These are phyloP conservation scores for Draba incana DNA, from an alignment of 345 rosid species.

Conservation along the genomic window DNA sequence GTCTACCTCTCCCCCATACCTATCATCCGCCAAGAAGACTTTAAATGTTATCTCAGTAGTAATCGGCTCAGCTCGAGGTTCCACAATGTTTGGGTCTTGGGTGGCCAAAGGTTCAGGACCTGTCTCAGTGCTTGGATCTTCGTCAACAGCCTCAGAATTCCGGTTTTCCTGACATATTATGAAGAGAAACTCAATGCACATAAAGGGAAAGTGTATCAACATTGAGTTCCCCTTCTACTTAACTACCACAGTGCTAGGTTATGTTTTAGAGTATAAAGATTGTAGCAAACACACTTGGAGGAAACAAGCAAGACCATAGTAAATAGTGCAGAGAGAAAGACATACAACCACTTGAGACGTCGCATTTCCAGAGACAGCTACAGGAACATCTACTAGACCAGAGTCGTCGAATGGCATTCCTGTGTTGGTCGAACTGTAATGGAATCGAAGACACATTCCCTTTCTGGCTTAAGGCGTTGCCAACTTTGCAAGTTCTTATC, in stretches of 20 bases:
- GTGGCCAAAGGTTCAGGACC: neutral
- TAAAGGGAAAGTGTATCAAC: neutral
- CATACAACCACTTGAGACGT: conserved; percentile 28
- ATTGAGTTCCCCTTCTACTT: neutral
- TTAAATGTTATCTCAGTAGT: neutral
- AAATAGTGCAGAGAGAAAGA: conserved; percentile 16
- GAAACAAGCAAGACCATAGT: conserved; percentile 10
- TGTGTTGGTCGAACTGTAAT: conserved; percentile 21
- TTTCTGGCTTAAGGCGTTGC: too few species aligned
- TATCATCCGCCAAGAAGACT: neutral
- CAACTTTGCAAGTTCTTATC: too few species aligned
- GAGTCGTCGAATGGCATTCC: neutral
- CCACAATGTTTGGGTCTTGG: neutral
- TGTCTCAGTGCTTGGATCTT: conserved; percentile 2
- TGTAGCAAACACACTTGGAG: neutral
- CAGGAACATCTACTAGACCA: neutral
- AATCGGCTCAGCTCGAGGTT: neutral
- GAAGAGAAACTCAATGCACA: conserved; percentile 6
- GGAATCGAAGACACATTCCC: too few species aligned
- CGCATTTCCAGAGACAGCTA: neutral
- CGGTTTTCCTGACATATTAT: neutral
- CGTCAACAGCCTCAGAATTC: conserved; percentile 1
- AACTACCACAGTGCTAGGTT: conserved; percentile 3
- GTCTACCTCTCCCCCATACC: neutral
- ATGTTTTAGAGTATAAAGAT: too few species aligned